These are phyloP conservation scores for Psophocarpus tetragonolobus DNA, from an alignment of 306 rosid species.

Conservation along the genomic window DNA sequence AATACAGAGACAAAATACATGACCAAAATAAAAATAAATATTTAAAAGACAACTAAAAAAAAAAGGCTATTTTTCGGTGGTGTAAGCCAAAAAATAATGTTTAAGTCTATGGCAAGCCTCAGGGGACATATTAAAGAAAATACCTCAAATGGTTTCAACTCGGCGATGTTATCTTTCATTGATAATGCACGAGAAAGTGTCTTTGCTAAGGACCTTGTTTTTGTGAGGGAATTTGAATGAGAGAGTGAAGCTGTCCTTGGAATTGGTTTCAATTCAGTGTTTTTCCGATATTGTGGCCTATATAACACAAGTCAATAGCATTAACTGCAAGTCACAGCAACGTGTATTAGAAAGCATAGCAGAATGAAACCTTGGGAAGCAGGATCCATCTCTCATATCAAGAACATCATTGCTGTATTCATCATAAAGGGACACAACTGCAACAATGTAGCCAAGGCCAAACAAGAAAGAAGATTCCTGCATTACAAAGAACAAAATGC, in stretches of 20 bases:
- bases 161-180: constrained; percentile 50
- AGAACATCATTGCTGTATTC: constrained; percentile 90
- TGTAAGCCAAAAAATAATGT: not conserved
- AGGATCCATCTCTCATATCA: constrained; percentile 84
- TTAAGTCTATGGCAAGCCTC: not conserved
- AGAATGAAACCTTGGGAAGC: constrained; percentile 80
- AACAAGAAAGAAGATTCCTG: constrained; percentile 80
- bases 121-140: not conserved
- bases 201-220: constrained; percentile 42
- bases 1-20: too few species aligned
- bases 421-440: constrained; percentile 77
- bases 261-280: not conserved
- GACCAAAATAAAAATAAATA: too few species aligned
- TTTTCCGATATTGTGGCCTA: constrained; percentile 61
- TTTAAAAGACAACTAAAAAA: too few species aligned
- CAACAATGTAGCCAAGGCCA: constrained; percentile 70
- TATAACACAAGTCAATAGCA: not conserved
- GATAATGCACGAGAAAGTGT: constrained; percentile 53
- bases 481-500: constrained; percentile 36
- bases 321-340: not conserved
- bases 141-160: constrained; percentile 87
- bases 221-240: constrained; percentile 48
- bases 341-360: not conserved
- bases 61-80: too few species aligned
- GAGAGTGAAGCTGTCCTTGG: constrained; percentile 31